Evolutionary conservation across 306 rosid species (phyloP).

Genomic region (Biancaea sappan): DNA sequence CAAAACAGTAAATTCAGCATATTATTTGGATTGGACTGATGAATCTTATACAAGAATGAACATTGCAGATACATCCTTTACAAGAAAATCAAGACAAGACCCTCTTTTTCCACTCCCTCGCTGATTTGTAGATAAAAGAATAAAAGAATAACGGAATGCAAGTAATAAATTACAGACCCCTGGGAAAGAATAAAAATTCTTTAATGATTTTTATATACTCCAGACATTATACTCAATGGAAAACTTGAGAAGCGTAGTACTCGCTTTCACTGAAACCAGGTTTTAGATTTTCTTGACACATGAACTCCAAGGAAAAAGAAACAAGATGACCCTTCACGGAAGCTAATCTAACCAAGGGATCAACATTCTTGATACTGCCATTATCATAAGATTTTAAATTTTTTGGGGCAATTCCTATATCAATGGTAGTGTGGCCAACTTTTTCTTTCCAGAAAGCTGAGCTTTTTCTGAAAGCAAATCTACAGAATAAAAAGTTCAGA

Average conservation of each 20-base stretch:
- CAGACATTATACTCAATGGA: constrained; percentile 53
- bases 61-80: constrained; percentile 42
- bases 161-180: constrained; percentile 37
- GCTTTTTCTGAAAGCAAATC: constrained; percentile 84
- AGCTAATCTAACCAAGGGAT: constrained; percentile 72
- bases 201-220: constrained; percentile 9
- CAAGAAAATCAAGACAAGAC: constrained; percentile 25
- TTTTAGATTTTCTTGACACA: constrained; percentile 89
- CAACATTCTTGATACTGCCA: constrained; percentile 54
- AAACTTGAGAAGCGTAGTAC: constrained; percentile 91
- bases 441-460: constrained; percentile 67
- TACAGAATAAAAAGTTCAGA: constrained; percentile 33
- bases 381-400: constrained; percentile 58
- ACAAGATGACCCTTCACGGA: constrained; percentile 86
- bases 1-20: background rate
- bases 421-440: constrained; percentile 81
- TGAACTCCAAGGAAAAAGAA: constrained; percentile 87
- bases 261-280: constrained; percentile 94
- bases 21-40: constrained; percentile 18
- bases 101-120: constrained; percentile 6
- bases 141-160: constrained; percentile 28
- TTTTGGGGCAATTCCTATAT: constrained; percentile 85
- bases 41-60: constrained; percentile 38
- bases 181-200: background rate
- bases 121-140: constrained; percentile 33